These are phyloP conservation scores for Aureobasidium uvarum DNA, from an alignment of 2,329 filamentous ascomycete genomes.

Conservation along the genomic window DNA sequence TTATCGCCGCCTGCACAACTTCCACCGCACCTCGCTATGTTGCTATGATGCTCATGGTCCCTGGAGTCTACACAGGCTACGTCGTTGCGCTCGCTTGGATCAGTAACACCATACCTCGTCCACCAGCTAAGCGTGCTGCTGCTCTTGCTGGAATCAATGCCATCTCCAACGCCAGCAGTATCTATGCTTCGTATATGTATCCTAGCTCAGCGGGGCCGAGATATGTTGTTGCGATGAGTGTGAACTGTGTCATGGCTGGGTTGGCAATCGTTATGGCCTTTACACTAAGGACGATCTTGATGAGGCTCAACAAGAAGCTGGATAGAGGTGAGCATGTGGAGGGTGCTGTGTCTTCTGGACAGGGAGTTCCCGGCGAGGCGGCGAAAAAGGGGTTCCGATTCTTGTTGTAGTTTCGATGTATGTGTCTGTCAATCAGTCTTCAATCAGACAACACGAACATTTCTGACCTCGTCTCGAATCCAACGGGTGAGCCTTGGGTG, in stretches of 20 bases:
- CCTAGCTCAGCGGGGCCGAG: constrained; percentile 37
- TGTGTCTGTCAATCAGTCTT: neutral
- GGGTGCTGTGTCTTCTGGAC: constrained; percentile 50
- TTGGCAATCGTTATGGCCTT: constrained; percentile 64
- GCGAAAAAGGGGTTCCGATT: constrained; percentile 65
- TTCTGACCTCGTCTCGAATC: neutral
- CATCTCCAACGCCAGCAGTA: constrained; percentile 53
- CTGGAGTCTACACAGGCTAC: constrained; percentile 57
- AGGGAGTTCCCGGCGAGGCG: constrained; percentile 19
- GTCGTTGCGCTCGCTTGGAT: constrained; percentile 61
- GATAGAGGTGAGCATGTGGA: constrained; percentile 60
- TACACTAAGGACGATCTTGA: constrained; percentile 61
- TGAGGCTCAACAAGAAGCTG: constrained; percentile 66
- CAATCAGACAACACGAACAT: neutral
- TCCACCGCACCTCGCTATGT: constrained; percentile 37
- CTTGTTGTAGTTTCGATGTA: constrained; percentile 44
- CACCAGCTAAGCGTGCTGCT: constrained; percentile 56
- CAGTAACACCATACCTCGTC: constrained; percentile 51
- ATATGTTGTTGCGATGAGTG: constrained; percentile 57
- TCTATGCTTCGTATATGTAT: constrained; percentile 55
- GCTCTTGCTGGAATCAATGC: constrained; percentile 57
- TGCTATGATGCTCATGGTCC: constrained; percentile 43
- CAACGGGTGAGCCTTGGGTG: no score
- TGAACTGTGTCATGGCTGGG: constrained; percentile 65
- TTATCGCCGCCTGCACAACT: constrained; percentile 36